These are phyloP conservation scores for Paecilomyces formosus DNA, from an alignment of 2,329 filamentous ascomycete species.

Conservation along the genomic window DNA sequence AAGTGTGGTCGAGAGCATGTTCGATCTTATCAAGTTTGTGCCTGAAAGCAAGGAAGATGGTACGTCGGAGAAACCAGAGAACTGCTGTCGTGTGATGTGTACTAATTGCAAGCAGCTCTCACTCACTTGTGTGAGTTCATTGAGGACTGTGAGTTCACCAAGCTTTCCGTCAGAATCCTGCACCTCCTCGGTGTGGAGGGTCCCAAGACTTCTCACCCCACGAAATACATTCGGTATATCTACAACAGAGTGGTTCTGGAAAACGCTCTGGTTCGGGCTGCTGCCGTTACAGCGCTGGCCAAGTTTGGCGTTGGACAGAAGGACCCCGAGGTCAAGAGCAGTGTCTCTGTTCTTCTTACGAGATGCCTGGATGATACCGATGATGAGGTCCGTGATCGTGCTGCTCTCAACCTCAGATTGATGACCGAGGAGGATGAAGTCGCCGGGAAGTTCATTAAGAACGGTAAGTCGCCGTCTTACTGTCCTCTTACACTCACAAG, in stretches of 20 bases:
- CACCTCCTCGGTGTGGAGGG: constrained; percentile 92
- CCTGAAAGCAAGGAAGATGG: constrained; percentile 70
- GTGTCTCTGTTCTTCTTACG: constrained; percentile 84
- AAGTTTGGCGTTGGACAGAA: constrained; percentile 98
- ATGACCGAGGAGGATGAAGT: constrained; percentile 89
- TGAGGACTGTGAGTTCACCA: constrained; percentile 98
- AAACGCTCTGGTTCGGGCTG: constrained; percentile 90
- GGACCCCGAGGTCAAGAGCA: constrained; percentile 93
- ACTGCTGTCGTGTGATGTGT: not conserved
- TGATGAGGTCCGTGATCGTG: constrained; percentile 93
- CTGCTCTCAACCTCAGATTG: constrained; percentile 81
- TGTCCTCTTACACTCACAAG: not conserved
- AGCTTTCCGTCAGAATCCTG: constrained; percentile 88
- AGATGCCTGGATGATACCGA: constrained; percentile 94
- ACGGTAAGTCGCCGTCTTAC: constrained; percentile 50
- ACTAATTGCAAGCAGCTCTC: constrained; percentile 51
- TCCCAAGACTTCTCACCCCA: constrained; percentile 88
- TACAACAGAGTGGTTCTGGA: constrained; percentile 97
- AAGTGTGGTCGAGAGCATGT: constrained; percentile 97
- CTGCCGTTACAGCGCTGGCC: constrained; percentile 87
- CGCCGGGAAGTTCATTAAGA: constrained; percentile 84
- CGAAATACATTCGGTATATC: constrained; percentile 98
- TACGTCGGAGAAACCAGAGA: constrained; percentile 16
- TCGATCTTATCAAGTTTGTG: constrained; percentile 97
- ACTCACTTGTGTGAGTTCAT: constrained; percentile 98